Evolutionary conservation across 805 yeast genomes (phyloP).

Genomic region (Starmerella vitae): DNA sequence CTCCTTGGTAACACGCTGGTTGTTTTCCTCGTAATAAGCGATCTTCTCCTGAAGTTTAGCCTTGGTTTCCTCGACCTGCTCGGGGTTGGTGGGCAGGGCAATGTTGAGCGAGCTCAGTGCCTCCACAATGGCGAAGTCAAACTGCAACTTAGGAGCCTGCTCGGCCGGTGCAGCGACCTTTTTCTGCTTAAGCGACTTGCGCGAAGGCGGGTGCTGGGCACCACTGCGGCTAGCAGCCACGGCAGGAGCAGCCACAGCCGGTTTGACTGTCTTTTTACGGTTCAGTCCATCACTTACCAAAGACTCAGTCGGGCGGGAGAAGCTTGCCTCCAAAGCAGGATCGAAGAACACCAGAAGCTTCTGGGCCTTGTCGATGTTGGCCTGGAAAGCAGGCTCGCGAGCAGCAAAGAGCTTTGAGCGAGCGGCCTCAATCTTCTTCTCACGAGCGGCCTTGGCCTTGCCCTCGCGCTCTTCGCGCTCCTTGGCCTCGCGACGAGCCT

Average conservation of each 20-base stretch:
- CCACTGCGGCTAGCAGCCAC: conserved; percentile 48
- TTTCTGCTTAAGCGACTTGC: conserved; percentile 28
- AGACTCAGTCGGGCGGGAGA: conserved; percentile 23
- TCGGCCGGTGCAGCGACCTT: conserved; percentile 1
- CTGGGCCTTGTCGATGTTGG: conserved; percentile 66
- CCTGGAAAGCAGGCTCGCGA: conserved; percentile 63
- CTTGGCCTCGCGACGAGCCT: conserved; percentile 59
- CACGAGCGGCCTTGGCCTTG: conserved; percentile 37
- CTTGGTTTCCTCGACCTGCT: conserved; percentile 53
- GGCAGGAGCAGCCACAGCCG: conserved; percentile 26
- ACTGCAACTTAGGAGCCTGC: conserved; percentile 37
- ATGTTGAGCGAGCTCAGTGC: conserved; percentile 63
- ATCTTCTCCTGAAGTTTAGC: conserved; percentile 60
- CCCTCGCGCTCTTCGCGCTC: conserved; percentile 56
- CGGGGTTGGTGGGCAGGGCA: conserved; percentile 62
- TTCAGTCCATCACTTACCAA: conserved; percentile 17
- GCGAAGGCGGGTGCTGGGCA: conserved; percentile 33
- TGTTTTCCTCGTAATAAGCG: conserved; percentile 51
- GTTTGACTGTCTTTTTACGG: conserved; percentile 17
- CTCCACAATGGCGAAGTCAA: conserved; percentile 70
- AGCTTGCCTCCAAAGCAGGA: conserved; percentile 45
- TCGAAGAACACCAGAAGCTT: conserved; percentile 60
- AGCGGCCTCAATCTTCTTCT: conserved; percentile 49
- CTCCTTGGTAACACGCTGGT: conserved; percentile 66
- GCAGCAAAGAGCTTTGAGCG: conserved; percentile 60